These are phyloP conservation scores for Lodderomyces margitis DNA, from an alignment of 1,139 yeast species.

Conservation along the genomic window DNA sequence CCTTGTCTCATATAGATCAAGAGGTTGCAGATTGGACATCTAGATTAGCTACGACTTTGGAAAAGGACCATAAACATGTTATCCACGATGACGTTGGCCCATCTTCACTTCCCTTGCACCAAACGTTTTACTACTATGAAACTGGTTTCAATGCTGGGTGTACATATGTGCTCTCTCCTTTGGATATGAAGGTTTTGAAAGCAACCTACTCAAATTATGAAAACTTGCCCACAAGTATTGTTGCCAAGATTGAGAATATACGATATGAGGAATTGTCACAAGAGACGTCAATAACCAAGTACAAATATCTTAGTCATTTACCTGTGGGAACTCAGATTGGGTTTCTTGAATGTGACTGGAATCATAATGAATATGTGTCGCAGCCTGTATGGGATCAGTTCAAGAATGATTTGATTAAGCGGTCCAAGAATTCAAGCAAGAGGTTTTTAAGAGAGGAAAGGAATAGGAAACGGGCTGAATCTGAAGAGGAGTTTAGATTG, in stretches of 20 bases:
- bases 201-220: conserved; percentile 60
- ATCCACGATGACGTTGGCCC: background rate
- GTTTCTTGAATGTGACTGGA: conserved; percentile 85
- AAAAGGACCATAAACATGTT: background rate
- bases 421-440: conserved; percentile 53
- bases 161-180: conserved; percentile 67
- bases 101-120: conserved; percentile 1
- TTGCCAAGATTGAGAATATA: conserved; percentile 67
- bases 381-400: conserved; percentile 55
- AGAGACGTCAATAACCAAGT: conserved; percentile 53
- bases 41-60: background rate
- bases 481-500: conserved; percentile 58
- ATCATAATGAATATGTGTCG: conserved; percentile 37
- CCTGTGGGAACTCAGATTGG: conserved; percentile 87
- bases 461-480: conserved; percentile 57
- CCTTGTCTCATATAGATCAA: conserved; percentile 53
- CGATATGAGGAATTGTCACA: conserved; percentile 59
- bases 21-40: conserved; percentile 39
- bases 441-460: conserved; percentile 67
- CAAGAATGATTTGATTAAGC: conserved; percentile 56
- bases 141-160: conserved; percentile 69
- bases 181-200: conserved; percentile 74
- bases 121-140: conserved; percentile 49
- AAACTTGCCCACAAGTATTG: conserved; percentile 63
- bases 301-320: conserved; percentile 75